Base-by-base conservation (phyloP, 2,329 filamentous ascomycete genomes). In the Colletotrichum siamense region DNA sequence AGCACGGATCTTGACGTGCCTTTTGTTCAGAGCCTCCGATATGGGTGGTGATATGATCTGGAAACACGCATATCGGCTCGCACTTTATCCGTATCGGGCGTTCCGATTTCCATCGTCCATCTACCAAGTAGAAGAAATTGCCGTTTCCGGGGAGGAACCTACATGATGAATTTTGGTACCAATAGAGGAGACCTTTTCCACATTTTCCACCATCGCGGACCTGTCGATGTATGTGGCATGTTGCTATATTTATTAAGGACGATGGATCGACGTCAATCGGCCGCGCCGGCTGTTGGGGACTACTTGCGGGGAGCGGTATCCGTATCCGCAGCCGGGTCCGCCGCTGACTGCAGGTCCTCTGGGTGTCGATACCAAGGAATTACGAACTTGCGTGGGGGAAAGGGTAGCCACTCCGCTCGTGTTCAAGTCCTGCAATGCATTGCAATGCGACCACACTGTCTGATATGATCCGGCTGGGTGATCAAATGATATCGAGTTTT, bases 221-320 rank as follows among this genome's bases (percentile, higher is more conserved):
- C 28, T 26, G 34, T 30, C 24, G 16, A 15, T 52, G 10, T 22
- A 52, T 62, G 22, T 52, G 62, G 62, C 72, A 61, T 62, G 34
- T 52, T 75, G 34, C 72, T 65, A 74, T 70, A 75, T 57, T 71
- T 75, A 62, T 66, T 71, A 44, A 75, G 62, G 22, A 66, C 62
- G 61, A 39, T 15, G 28, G 68, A 75, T 75, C 68, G 62, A 66
- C 62, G 30, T 67, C 16, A 67, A 62, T 63, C 68, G 61, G 55
- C 32, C 30, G 55, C 69, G 52, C 57, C 70, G 30, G 52, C 52
- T 52, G 44, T 22, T 52, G n/a, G 44, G 44, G 44, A 52, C 44
- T 52, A 52, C 44, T 52, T 52, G 44, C 44, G 44, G 44, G 44
- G 44, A 52, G 44, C 44, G 44, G 44, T 52, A 52, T 52, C 44